Evolutionary conservation across 2,329 filamentous ascomycete species (phyloP).

Genomic region (Epichloe gansuensis): DNA sequence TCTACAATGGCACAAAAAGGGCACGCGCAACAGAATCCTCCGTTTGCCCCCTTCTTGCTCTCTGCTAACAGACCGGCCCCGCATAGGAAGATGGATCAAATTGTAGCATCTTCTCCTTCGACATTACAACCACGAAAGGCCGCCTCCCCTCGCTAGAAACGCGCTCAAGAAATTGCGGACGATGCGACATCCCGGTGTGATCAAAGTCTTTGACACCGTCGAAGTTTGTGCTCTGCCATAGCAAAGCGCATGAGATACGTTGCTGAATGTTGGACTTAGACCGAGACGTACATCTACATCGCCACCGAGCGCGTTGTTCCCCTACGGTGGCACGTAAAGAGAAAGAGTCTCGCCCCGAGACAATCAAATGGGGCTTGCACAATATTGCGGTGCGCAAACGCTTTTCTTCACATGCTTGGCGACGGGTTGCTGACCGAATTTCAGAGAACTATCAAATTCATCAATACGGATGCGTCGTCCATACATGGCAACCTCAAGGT

Average conservation of each 20-base stretch:
- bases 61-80: not conserved
- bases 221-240: constrained; percentile 45
- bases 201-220: constrained; percentile 87
- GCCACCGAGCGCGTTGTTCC: constrained; percentile 85
- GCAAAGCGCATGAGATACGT: not conserved
- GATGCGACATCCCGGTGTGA: constrained; percentile 83
- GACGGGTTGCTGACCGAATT: constrained; percentile 11
- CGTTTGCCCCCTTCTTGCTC: too few species aligned
- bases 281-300: constrained; percentile 90
- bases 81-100: constrained; percentile 78
- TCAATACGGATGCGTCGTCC: constrained; percentile 85
- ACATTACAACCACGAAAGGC: constrained; percentile 68
- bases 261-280: constrained; percentile 38
- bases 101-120: constrained; percentile 96
- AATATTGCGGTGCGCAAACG: constrained; percentile 56
- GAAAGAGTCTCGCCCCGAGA: constrained; percentile 82
- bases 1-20: constrained; percentile 87
- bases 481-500: constrained; percentile 81
- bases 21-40: constrained; percentile 29
- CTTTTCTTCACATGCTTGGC: not conserved
- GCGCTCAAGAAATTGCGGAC: constrained; percentile 89
- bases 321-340: constrained; percentile 77
- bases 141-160: constrained; percentile 83
- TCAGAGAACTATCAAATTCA: constrained; percentile 84
- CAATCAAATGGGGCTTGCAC: constrained; percentile 90